phyloP scores from a whole-genome alignment of 768 basidiomycete species.

The Pleurotus platypus region DNA sequence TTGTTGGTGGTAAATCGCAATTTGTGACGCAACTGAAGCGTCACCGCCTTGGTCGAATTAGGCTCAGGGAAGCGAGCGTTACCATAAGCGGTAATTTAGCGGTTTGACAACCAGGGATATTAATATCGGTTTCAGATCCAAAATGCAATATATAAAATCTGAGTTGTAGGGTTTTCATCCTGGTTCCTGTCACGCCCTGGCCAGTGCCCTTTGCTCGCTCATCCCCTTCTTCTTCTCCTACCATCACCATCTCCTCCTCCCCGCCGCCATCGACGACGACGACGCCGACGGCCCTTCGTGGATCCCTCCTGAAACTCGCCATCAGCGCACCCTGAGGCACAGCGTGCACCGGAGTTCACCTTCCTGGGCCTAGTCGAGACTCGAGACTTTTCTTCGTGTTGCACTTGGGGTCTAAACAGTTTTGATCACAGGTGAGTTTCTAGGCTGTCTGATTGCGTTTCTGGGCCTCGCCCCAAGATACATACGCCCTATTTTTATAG shows the following conservation, averaged over 20 bases:
- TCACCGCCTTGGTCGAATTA: neutral
- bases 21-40: neutral
- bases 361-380: neutral
- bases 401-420: neutral
- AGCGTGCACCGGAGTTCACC: neutral
- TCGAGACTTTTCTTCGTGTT: neutral
- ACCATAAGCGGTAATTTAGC: neutral
- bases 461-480: neutral
- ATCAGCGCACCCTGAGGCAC: constrained; percentile 5
- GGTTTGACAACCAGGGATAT: constrained; percentile 2
- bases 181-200: constrained; percentile 2
- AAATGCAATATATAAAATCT: constrained; percentile 2
- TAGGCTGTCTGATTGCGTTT: neutral
- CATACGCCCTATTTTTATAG: neutral
- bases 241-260: constrained; percentile 2
- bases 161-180: neutral
- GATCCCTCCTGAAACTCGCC: neutral
- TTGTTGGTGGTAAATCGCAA: too few relatives aligned
- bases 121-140: constrained; percentile 7
- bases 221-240: constrained; percentile 3
- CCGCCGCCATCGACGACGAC: neutral
- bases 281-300: neutral
- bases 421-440: constrained; percentile 4
- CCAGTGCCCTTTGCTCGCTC: neutral
- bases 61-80: neutral